Conservation (phyloP, 352 stramenopile species). For the Pythium dissimile region DNA sequence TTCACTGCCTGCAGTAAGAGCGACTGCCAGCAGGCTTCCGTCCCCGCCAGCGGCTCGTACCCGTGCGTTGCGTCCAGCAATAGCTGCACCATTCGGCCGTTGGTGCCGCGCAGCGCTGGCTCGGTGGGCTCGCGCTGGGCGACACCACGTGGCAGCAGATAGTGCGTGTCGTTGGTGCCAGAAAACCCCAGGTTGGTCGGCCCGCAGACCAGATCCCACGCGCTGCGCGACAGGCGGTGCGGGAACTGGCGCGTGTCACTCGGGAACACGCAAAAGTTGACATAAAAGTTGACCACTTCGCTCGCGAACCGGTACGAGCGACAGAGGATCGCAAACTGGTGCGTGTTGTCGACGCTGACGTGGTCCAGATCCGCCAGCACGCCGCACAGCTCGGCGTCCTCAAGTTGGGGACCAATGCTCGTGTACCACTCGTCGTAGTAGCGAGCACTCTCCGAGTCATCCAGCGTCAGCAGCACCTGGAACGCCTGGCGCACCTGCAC, state of each 20-base stretch:
- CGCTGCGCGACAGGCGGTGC: conserved; percentile 54
- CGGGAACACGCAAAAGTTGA: conserved; percentile 79
- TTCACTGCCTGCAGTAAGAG: conserved; percentile 40
- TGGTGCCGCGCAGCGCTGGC: conserved; percentile 50
- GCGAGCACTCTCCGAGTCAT: conserved; percentile 51
- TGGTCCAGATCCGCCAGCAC: conserved; percentile 54
- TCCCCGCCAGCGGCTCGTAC: conserved; percentile 11
- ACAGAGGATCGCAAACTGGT: conserved; percentile 55
- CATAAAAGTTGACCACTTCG: conserved; percentile 79
- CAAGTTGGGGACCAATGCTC: conserved; percentile 23
- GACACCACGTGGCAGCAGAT: conserved; percentile 67
- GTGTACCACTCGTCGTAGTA: conserved; percentile 74
- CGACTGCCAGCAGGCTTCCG: conserved; percentile 31
- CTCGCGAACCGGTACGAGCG: conserved; percentile 57
- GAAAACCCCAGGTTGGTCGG: conserved; percentile 77
- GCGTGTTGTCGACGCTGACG: conserved; percentile 63
- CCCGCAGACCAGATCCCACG: conserved; percentile 79
- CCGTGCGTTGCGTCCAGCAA: conserved; percentile 38
- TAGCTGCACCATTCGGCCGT: conserved; percentile 85
- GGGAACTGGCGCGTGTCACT: conserved; percentile 76
- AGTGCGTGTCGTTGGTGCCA: conserved; percentile 88
- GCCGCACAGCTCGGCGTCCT: conserved; percentile 18
- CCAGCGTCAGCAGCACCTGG: conserved; percentile 50
- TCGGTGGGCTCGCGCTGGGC: conserved; percentile 54
- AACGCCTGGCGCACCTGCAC: conserved; percentile 55